Evolutionary conservation across 306 rosid genomes (phyloP).

Genomic region (Fragaria ananassa): DNA sequence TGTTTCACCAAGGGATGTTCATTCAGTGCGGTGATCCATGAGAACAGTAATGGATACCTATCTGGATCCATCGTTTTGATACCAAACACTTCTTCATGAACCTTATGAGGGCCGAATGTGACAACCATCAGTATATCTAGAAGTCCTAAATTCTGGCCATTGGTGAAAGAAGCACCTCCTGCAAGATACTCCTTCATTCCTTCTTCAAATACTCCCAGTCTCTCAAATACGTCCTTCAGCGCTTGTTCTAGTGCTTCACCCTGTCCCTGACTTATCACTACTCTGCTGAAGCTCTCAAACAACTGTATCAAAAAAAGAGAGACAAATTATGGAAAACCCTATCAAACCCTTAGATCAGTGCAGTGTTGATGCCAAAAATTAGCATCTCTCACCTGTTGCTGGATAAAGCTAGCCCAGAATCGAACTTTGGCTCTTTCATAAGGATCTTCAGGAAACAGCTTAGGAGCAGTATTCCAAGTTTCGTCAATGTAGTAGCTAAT

Average conservation of each 20-base stretch:
- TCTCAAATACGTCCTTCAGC: conserved; percentile 10
- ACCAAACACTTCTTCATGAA: conserved; percentile 32
- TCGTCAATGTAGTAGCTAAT: conserved; percentile 20
- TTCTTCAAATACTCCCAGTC: conserved; percentile 21
- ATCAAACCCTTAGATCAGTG: neutral
- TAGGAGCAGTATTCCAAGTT: conserved; percentile 27
- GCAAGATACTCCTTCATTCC: conserved; percentile 21
- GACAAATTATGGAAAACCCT: neutral
- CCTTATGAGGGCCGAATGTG: conserved; percentile 20
- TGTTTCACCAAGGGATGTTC: conserved; percentile 24
- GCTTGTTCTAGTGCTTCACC: conserved; percentile 34
- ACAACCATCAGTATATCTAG: conserved; percentile 21
- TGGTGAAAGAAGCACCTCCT: conserved; percentile 2
- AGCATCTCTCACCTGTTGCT: conserved; percentile 27
- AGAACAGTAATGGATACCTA: conserved; percentile 18
- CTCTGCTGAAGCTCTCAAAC: neutral
- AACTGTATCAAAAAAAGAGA: conserved; percentile 10
- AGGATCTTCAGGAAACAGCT: conserved; percentile 27
- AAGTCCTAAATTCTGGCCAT: conserved; percentile 18
- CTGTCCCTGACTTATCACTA: conserved; percentile 10
- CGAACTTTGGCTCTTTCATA: conserved; percentile 26
- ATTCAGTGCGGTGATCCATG: conserved; percentile 13
- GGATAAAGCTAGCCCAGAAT: conserved; percentile 31
- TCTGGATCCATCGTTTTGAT: conserved; percentile 21
- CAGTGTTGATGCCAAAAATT: neutral